These are phyloP conservation scores for Tuber brumale DNA, from an alignment of 495 filamentous ascomycete genomes.

Conservation along the genomic window DNA sequence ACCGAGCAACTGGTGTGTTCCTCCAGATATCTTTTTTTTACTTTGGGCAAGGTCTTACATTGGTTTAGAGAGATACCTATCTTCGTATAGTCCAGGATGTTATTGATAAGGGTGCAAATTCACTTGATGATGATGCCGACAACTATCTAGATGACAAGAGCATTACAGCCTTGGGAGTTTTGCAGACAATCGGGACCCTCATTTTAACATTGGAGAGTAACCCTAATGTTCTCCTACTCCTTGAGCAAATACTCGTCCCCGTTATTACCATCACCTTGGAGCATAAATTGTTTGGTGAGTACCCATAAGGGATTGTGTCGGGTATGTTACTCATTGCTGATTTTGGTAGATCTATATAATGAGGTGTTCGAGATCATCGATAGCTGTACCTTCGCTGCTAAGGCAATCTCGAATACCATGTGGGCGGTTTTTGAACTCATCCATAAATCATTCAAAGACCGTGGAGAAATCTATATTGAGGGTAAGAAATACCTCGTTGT, in stretches of 20 bases:
- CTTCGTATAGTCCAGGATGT: slow-evolving; percentile 88
- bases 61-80: slow-evolving; percentile 70
- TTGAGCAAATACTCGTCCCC: slow-evolving; percentile 93
- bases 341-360: slow-evolving; percentile 76
- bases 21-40: not conserved
- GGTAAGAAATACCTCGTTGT: slow-evolving; percentile 27
- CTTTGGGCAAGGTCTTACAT: not conserved
- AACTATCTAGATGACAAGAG: slow-evolving; percentile 97
- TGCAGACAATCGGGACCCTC: slow-evolving; percentile 95
- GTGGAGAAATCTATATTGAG: slow-evolving; percentile 94
- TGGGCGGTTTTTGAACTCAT: slow-evolving; percentile 97
- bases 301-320: not conserved
- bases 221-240: slow-evolving; percentile 83
- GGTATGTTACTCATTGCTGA: slow-evolving; percentile 33
- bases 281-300: slow-evolving; percentile 82
- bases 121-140: slow-evolving; percentile 69
- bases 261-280: slow-evolving; percentile 92
- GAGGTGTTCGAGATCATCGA: slow-evolving; percentile 99
- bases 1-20: slow-evolving; percentile 68
- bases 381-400: slow-evolving; percentile 97
- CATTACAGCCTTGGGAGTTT: slow-evolving; percentile 89
- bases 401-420: slow-evolving; percentile 91
- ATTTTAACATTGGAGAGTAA: slow-evolving; percentile 96
- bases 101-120: slow-evolving; percentile 69
- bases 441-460: slow-evolving; percentile 92